Evolutionary conservation across 805 yeast species (phyloP).

Genomic region (Metschnikowia lachancei): DNA sequence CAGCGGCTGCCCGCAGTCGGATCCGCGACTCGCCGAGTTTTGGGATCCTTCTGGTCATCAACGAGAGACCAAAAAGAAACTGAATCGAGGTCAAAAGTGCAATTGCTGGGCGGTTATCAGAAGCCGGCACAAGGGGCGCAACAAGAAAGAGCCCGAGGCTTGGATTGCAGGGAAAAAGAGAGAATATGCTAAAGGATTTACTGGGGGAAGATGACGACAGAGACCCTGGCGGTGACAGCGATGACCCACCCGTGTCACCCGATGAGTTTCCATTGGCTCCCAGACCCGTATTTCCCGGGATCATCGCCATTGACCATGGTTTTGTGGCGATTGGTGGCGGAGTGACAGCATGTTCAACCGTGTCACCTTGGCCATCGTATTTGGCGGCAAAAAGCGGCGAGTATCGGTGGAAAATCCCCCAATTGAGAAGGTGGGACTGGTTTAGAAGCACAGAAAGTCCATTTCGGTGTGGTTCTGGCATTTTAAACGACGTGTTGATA

Average conservation of each 20-base stretch:
- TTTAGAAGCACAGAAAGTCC: too few species aligned
- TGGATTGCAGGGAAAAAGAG: constrained; percentile 40
- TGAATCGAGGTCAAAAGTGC: constrained; percentile 54
- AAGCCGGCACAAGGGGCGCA: constrained; percentile 75
- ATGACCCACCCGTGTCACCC: not conserved
- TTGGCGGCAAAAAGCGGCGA: too few species aligned
- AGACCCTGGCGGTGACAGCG: too few species aligned
- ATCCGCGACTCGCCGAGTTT: constrained; percentile 15
- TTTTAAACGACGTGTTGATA: too few species aligned
- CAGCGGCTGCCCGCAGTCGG: constrained; percentile 10
- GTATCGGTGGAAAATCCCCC: too few species aligned
- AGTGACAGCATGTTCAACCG: too few species aligned
- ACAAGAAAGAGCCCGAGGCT: constrained; percentile 58
- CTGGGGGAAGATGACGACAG: not conserved
- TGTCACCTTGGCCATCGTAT: too few species aligned
- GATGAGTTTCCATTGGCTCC: not conserved
- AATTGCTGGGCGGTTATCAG: constrained; percentile 58
- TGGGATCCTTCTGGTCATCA: constrained; percentile 15
- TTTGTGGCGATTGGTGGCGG: too few species aligned
- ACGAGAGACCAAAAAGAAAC: constrained; percentile 43
- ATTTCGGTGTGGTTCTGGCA: too few species aligned
- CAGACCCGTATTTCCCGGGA: too few species aligned
- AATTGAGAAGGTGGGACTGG: too few species aligned
- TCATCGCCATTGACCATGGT: too few species aligned
- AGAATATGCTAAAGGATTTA: not conserved